A percentile compares a stretch with the other conserved stretches of the same genome.
These are phyloP conservation scores for Coemansia erecta DNA, from an alignment of 192 early-diverging fungal genomes.

Conservation along the genomic window DNA sequence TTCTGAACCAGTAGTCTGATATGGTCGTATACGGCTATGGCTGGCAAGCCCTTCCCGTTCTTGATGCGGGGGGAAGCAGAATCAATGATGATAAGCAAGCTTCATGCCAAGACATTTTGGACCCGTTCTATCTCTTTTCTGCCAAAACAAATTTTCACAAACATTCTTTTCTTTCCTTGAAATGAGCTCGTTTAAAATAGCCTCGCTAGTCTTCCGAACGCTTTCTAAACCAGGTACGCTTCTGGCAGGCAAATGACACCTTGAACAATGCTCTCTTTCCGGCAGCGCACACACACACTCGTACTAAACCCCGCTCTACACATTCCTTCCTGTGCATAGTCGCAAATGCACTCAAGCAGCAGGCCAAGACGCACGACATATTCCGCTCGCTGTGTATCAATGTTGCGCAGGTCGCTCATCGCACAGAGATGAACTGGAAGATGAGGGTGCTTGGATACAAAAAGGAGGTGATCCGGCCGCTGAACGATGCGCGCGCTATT, in stretches of 20 bases:
- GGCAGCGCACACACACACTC: neutral
- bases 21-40: too few species aligned
- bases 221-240: slow-evolving; percentile 66
- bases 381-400: slow-evolving; percentile 73
- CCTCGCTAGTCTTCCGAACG: slow-evolving; percentile 61
- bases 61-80: too few species aligned
- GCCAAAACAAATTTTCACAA: neutral
- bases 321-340: slow-evolving; percentile 20
- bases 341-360: slow-evolving; percentile 54
- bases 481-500: slow-evolving; percentile 77
- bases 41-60: too few species aligned
- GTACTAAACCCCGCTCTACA: neutral
- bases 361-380: slow-evolving; percentile 56
- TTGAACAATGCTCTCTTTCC: neutral
- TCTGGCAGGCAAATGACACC: neutral
- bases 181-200: slow-evolving; percentile 67
- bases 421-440: slow-evolving; percentile 81
- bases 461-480: slow-evolving; percentile 69
- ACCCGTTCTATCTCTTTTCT: neutral
- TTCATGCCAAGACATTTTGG: neutral
- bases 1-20: too few species aligned
- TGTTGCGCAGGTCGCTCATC: slow-evolving; percentile 72
- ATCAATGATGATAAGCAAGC: neutral
- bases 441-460: slow-evolving; percentile 79
- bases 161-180: neutral